Base-by-base conservation (phyloP, 2,329 filamentous ascomycete genomes). In the Diaporthe helianthi region DNA sequence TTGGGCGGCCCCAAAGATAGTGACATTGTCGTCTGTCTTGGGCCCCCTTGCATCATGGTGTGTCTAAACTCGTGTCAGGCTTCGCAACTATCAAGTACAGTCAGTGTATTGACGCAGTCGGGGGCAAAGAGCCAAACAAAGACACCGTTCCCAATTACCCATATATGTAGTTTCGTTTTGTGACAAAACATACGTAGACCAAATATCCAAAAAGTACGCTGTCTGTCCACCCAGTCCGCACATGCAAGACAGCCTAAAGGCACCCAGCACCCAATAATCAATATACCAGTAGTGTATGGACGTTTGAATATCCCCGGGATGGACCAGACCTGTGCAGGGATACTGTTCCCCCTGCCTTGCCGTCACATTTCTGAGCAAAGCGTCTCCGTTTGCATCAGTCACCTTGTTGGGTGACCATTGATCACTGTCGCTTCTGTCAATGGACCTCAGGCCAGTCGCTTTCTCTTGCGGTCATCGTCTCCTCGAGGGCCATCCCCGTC, bases 381-480 rank as follows among this genome's bases (percentile, higher is more conserved):
- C 26, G 12, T 2, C 24, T 24, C 31, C 19, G 15, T 12, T 9
- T 15, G 44, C 6, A 13, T 24, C 8, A 49, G 22, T 19, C 3
- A 17, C 29, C 41, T n/a, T n/a, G 29, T 10, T 24, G 17, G 58
- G 13, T 10, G 26, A 33, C 19, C 10, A 22, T 26, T 41, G 19
- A 19, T 8, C 44, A 47, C n/a, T 33, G 44, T 29, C 36, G 26
- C 29, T 17, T 13, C 26, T 19, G 10, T 41, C 29, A 7, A 24
- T 5, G 15, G 24, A 12, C 12, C 41, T 60, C 26, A 70, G 17
- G 38, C 66, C 73, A 89, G 79, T 67, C 89, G 83, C 78, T 90
- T 90, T 69, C 89, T 83, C 77, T 91, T 91, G 53, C 87, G 82
- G 73, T 88, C 87, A 13, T 88, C 86, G 26, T 89, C 86, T 26